phyloP scores from a whole-genome alignment of 2,329 filamentous ascomycete genomes.

The Catunica adiposa region DNA sequence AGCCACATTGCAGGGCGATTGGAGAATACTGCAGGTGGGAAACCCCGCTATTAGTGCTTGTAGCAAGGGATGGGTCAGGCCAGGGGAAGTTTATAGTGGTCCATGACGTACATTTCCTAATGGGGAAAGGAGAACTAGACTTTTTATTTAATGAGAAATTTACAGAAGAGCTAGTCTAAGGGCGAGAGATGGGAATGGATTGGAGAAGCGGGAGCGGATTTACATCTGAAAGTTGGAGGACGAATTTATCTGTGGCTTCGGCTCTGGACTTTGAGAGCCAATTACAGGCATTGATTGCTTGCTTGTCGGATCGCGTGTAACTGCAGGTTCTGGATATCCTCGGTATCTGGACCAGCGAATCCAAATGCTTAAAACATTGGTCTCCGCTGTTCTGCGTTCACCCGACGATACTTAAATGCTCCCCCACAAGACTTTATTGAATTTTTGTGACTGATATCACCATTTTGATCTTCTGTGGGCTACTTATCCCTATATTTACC shows the following conservation, averaged over 20 bases:
- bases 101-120: neutral
- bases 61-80: neutral
- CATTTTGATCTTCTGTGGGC: neutral
- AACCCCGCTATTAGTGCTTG: neutral
- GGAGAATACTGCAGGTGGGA: neutral
- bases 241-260: neutral
- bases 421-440: neutral
- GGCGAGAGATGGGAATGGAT: neutral
- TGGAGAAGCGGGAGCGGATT: neutral
- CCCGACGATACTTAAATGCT: neutral
- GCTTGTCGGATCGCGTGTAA: neutral
- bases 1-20: neutral
- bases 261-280: neutral
- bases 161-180: neutral
- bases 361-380: neutral
- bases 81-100: neutral
- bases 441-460: neutral
- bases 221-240: slow-evolving; percentile 1
- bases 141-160: neutral
- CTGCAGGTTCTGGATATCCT: neutral
- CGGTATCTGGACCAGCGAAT: neutral
- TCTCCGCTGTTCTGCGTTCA: neutral
- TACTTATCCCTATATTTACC: neutral
- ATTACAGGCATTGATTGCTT: neutral
- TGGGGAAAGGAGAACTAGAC: neutral